Evolutionary conservation across 139 green algal genomes (phyloP).

Genomic region (Micromonas commoda): DNA sequence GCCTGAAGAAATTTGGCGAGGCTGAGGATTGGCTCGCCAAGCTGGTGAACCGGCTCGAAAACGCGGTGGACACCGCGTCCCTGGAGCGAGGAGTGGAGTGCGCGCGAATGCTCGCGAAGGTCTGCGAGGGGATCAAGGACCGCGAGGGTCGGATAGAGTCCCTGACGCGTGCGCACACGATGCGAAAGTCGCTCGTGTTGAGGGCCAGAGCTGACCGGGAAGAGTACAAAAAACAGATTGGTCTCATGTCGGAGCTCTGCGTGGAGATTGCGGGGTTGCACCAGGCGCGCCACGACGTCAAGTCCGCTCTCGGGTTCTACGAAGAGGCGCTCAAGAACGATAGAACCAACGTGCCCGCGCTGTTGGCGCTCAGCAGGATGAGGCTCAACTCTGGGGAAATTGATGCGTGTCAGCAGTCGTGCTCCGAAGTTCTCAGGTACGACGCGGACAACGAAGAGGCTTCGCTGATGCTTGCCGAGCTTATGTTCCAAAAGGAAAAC

Average conservation of each 20-base stretch:
- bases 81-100: conserved; percentile 49
- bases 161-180: conserved; percentile 32
- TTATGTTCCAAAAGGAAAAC: conserved; percentile 69
- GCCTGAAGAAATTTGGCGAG: conserved; percentile 45
- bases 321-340: conserved; percentile 32
- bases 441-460: conserved; percentile 66
- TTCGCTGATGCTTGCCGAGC: conserved; percentile 68
- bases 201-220: conserved; percentile 26
- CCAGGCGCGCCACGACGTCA: conserved; percentile 38
- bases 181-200: conserved; percentile 46
- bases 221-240: conserved; percentile 33
- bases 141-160: neutral
- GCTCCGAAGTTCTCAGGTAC: conserved; percentile 50
- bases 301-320: conserved; percentile 52
- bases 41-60: neutral
- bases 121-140: conserved; percentile 25
- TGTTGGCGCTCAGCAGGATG: conserved; percentile 52
- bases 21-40: conserved; percentile 42
- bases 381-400: conserved; percentile 51
- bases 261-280: conserved; percentile 49
- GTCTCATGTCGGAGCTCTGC: conserved; percentile 51
- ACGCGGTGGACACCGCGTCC: conserved; percentile 37
- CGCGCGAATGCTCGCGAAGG: conserved; percentile 30
- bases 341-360: conserved; percentile 5
- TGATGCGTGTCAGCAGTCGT: conserved; percentile 49